A percentile compares a stretch with the other conserved stretches of the same genome.
Evolutionary conservation across 768 basidiomycete species (phyloP).

Genomic region (Tricholoma terreum): DNA sequence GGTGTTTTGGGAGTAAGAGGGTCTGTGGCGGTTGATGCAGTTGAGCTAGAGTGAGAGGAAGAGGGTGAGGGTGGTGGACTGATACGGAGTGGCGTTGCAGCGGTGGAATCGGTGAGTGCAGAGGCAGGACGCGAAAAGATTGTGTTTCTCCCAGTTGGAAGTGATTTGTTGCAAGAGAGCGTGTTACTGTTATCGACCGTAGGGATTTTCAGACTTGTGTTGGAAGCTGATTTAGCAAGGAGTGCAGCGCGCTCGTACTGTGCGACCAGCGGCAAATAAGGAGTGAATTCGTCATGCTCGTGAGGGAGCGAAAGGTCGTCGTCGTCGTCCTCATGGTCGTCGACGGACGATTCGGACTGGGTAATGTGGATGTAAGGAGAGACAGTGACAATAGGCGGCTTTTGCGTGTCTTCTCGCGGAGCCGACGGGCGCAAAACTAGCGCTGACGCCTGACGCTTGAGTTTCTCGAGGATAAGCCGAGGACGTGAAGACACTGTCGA

Average conservation of each 20-base stretch:
- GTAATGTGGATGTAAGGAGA: slow-evolving; percentile 6
- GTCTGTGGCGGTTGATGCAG: neutral
- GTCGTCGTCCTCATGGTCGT: slow-evolving; percentile 9
- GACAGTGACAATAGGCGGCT: slow-evolving; percentile 7
- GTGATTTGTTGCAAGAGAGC: no score
- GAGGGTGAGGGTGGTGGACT: slow-evolving; percentile 1
- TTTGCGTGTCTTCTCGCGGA: slow-evolving; percentile 1
- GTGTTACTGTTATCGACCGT: neutral
- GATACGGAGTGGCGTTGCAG: slow-evolving; percentile 5
- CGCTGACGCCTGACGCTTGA: slow-evolving; percentile 18
- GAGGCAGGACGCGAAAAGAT: slow-evolving; percentile 17
- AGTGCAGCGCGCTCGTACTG: slow-evolving; percentile 13
- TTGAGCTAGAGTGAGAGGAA: neutral
- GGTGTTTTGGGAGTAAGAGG: neutral
- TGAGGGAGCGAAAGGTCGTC: neutral
- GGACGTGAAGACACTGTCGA: neutral
- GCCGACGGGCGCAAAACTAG: slow-evolving; percentile 8
- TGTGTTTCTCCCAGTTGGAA: neutral
- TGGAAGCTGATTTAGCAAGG: neutral
- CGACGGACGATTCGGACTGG: slow-evolving; percentile 3
- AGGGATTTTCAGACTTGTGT: neutral
- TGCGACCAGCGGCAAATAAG: slow-evolving; percentile 14
- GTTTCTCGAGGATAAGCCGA: slow-evolving; percentile 15
- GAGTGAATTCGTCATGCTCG: slow-evolving; percentile 4
- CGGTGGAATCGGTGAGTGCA: slow-evolving; percentile 8